Evolutionary conservation across 306 rosid genomes (phyloP), one percentile per base, ranked within the genome.

Genomic region (Cucumis melo): DNA sequence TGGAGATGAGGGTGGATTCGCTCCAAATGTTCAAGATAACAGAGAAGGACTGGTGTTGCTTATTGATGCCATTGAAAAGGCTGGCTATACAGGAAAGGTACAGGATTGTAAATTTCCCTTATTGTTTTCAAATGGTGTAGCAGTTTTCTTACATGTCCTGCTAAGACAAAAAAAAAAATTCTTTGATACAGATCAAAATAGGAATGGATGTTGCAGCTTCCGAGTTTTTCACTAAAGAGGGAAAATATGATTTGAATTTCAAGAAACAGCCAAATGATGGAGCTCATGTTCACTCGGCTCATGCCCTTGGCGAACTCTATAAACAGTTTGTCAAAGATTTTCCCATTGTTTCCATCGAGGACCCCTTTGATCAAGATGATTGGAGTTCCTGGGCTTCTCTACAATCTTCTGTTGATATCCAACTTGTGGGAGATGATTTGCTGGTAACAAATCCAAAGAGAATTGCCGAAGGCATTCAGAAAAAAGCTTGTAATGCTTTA

Each of bases 201-300:
- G 99, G 99, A 71, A 95, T 95, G 99, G 99, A 95, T 85, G 99
- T 95, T 81, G 99, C 99, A 0, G 99, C 99, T 58, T 95, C 99
- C 0, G 99, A 94, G 80, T 92, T 95, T 84, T 86, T 89, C 84
- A 90, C 92, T 5, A 90, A 90, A 87, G 96, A 92, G 66, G 88
- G 85, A 78, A 88, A 76, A 66, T 94, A 94, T 75, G 99, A 94
- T 80, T 87, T 94, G 48, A 82, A 94, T 87, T 94, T 92, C 81
- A 94, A 94, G 93, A 94, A 89, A 79, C 92, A 89, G 84, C 96
- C 96, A 59, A 94, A 94, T 82, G 95, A 94, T 84, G 96, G 98
- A 81, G 79, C 92, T 74, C 97, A 92, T 75, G 88, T 89, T 80
- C 93, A 17, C 83, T 86, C 97, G 55, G 92, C 99, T 56, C 83